A percentile compares a stretch with the other conserved stretches of the same genome.
Conservation (phyloP, 1,139 yeast species). For the Candida gigantensis region DNA sequence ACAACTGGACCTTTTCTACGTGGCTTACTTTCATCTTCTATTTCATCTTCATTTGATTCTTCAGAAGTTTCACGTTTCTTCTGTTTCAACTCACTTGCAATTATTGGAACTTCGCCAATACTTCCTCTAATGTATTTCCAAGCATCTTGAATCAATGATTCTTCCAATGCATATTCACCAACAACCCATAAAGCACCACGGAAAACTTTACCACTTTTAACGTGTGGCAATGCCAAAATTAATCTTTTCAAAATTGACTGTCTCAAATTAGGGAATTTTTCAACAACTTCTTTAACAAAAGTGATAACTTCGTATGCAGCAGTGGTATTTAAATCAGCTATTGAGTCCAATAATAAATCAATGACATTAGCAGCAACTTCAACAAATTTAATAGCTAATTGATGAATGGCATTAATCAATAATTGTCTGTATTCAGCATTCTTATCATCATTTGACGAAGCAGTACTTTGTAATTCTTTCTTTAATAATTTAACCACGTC, state of each 20-base stretch:
- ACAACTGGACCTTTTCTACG: constrained; percentile 70
- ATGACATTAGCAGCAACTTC: constrained; percentile 93
- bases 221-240: constrained; percentile 59
- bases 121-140: constrained; percentile 86
- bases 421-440: constrained; percentile 85
- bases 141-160: constrained; percentile 71
- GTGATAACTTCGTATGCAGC: constrained; percentile 90
- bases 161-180: constrained; percentile 85
- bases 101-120: constrained; percentile 89
- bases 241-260: constrained; percentile 65
- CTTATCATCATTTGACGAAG: constrained; percentile 70
- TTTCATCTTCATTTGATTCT: constrained; percentile 27
- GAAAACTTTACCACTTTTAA: constrained; percentile 86
- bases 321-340: constrained; percentile 77
- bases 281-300: constrained; percentile 92
- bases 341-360: constrained; percentile 81
- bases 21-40: constrained; percentile 22
- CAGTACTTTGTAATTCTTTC: constrained; percentile 81
- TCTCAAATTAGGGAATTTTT: constrained; percentile 84
- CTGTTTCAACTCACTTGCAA: constrained; percentile 68
- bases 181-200: constrained; percentile 95
- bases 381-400: constrained; percentile 82
- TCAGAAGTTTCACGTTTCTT: constrained; percentile 39
- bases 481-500: constrained; percentile 90
- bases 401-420: constrained; percentile 84